Evolutionary conservation across 1,284 basidiomycete genomes (phyloP).

Genomic region (Xerocomus amazonicus): DNA sequence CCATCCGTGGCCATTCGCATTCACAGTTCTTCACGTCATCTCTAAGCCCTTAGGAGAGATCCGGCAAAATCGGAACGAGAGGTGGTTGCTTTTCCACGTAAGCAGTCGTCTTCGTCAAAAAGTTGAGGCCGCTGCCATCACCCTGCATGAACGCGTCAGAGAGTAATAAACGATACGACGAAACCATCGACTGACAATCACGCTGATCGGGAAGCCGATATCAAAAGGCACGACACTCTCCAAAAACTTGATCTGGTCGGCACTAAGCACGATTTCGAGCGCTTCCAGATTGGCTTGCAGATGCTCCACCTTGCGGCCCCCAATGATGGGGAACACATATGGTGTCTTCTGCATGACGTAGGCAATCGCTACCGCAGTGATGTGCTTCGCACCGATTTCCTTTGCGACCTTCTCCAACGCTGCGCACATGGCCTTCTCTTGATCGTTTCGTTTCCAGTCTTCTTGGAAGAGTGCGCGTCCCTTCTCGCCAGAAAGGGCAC

Average conservation of each 20-base stretch:
- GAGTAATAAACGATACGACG: not conserved
- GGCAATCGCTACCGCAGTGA: constrained; percentile 39
- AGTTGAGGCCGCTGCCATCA: constrained; percentile 15
- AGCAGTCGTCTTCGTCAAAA: constrained; percentile 14
- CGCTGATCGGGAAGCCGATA: constrained; percentile 40
- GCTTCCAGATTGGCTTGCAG: constrained; percentile 46
- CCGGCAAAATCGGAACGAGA: constrained; percentile 13
- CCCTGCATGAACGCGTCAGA: constrained; percentile 16
- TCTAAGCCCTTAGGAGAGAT: not conserved
- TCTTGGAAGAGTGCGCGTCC: constrained; percentile 9
- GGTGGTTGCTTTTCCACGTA: constrained; percentile 25
- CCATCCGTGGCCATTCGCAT: too few species aligned
- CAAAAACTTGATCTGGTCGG: constrained; percentile 43
- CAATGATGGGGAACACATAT: constrained; percentile 49
- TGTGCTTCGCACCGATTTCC: constrained; percentile 4
- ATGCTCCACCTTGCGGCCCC: constrained; percentile 51
- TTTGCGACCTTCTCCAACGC: constrained; percentile 6
- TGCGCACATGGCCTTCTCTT: constrained; percentile 15
- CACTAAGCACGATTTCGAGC: constrained; percentile 40
- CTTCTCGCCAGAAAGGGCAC: constrained; percentile 20
- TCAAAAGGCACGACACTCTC: constrained; percentile 42
- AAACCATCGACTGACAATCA: constrained; percentile 35
- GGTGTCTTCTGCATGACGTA: constrained; percentile 48
- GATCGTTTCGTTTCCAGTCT: constrained; percentile 25
- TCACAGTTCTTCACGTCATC: too few species aligned